Evolutionary conservation across 306 rosid species (phyloP), one percentile per base, ranked within the genome.

Genomic region (Cicer chorassanicum): DNA sequence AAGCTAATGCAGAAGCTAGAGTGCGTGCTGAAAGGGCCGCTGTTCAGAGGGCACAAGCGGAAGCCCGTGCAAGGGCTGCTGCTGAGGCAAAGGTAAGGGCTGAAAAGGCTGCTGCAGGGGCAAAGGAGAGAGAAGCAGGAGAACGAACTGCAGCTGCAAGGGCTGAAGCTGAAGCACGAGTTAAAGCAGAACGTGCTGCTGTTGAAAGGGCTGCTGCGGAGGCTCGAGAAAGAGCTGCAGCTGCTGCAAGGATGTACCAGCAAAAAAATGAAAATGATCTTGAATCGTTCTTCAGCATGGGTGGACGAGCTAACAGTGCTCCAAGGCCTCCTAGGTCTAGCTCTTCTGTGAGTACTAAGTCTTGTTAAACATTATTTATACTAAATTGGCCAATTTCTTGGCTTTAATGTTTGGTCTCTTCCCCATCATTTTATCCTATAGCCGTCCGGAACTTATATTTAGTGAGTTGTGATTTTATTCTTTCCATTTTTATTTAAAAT

Each of bases 41-140:
- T 4, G 96, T 92, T 78, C 96, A 88, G 85, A 94, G 97, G 83
- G 99, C 85, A 24, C 96, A 92, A 82, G 82, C 92, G 77, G 98
- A 90, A 85, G 99, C 99, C 64, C 95, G 97, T 69, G 97, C 88
- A 84, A 86, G 99, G 84, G 99, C 99, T 54, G 99, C 96, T 51
- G 87, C 87, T 6, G 97, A 82, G 45, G 97, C 99, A 55, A 93
- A 87, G 84, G 88, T 82, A 78, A 88, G 93, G 83, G 96, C 97
- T 7, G 93, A 94, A 81, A 91, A 74, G 86, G 97, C 89, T 76
- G 97, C 96, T 63, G 85, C 94, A 18, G 93, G 89, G 67, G 91
- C 86, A 80, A 80, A 73, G 73, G 89, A 83, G 40, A 79, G 77
- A 71, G 88, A 79, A 59, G 82, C 81, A 6, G 70, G 84, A 34